Evolutionary conservation across 2,329 filamentous ascomycete genomes (phyloP).

Genomic region (Fusarium algeriense): DNA sequence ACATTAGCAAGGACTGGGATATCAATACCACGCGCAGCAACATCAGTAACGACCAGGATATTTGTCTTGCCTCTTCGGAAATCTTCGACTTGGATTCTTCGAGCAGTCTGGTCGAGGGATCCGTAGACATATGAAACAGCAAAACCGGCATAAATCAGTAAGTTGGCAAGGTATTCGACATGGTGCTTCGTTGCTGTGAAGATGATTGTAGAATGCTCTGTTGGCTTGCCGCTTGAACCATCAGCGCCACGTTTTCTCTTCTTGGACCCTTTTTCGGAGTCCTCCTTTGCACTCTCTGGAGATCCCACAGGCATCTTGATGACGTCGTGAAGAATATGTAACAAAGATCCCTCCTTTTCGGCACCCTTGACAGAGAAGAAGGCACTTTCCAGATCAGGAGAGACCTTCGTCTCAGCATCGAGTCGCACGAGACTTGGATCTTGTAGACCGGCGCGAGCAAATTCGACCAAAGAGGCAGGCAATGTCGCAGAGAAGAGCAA

Average conservation of each 20-base stretch:
- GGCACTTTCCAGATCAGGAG: slow-evolving; percentile 92
- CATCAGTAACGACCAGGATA: slow-evolving; percentile 95
- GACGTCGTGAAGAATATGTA: slow-evolving; percentile 90
- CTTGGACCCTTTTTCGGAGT: slow-evolving; percentile 63
- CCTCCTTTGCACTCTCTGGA: slow-evolving; percentile 66
- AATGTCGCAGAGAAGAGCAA: slow-evolving; percentile 95
- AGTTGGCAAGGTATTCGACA: slow-evolving; percentile 87
- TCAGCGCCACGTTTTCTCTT: slow-evolving; percentile 77
- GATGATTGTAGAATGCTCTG: slow-evolving; percentile 91
- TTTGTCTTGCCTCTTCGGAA: slow-evolving; percentile 88
- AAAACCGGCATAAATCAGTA: slow-evolving; percentile 87
- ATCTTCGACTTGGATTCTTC: slow-evolving; percentile 90
- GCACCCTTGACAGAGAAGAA: slow-evolving; percentile 94
- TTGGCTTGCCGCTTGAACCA: slow-evolving; percentile 73
- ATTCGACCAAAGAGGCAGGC: slow-evolving; percentile 94
- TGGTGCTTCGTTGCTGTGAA: slow-evolving; percentile 97
- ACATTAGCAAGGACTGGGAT: slow-evolving; percentile 96
- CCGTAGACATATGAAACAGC: slow-evolving; percentile 95
- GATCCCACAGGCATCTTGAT: slow-evolving; percentile 86
- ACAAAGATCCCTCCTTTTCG: slow-evolving; percentile 92
- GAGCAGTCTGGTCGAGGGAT: slow-evolving; percentile 91
- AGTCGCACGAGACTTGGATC: slow-evolving; percentile 91
- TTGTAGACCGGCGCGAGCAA: slow-evolving; percentile 91
- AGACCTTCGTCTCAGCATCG: slow-evolving; percentile 95
- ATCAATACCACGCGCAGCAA: slow-evolving; percentile 97